Evolutionary conservation across 169 alveolate species (phyloP), one percentile per base, ranked within the genome.

Genomic region (Amoebophrya sp.): DNA sequence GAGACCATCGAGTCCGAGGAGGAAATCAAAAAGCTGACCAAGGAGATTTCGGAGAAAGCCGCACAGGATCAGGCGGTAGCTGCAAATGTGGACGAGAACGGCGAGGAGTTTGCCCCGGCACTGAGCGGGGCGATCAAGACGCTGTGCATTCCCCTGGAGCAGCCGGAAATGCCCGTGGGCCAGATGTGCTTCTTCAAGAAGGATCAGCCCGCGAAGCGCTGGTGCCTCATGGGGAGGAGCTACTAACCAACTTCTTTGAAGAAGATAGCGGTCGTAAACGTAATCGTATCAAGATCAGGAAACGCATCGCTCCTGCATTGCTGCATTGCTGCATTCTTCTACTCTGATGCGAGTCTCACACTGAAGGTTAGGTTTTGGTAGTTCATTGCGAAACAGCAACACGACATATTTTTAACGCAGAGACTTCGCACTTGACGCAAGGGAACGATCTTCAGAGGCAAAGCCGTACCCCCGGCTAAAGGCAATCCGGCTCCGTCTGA

Each of bases 1-100:
- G 95, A 94, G 39, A 93, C 88, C 41, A 89, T 91, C 0, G 95
- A 91, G 45, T 89, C 94, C n/a, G 96, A 94, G 89, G 94, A 94
- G 34, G 69, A 91, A 40, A 93, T 94, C 94, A 94, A 94, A 92
- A 93, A 91, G 90, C 88, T 88, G 90, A 93, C 94, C 43, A 92
- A 93, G 91, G 48, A 58, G 34, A 58, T 58, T 23, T 58, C 78
- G 34, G 78, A 58, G 78, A 2, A 58, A 29, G 5, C 7, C 78
- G 78, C 4, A 58, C 4, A 58, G 78, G 23, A 58, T 13, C 29
- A 7, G 7, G 38, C 26, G 78, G 10, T 18, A 15, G 38, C 7
- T 2, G 23, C 4, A 1, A n/a, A 16, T 2, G 10, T 58, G 29
- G 78, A 58, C 26, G 78, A 58, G 78, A 58, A 58, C 34, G 78